Evolutionary conservation across 164 flowering plant species (phyloP).

Genomic region (Chimonanthus praecox): DNA sequence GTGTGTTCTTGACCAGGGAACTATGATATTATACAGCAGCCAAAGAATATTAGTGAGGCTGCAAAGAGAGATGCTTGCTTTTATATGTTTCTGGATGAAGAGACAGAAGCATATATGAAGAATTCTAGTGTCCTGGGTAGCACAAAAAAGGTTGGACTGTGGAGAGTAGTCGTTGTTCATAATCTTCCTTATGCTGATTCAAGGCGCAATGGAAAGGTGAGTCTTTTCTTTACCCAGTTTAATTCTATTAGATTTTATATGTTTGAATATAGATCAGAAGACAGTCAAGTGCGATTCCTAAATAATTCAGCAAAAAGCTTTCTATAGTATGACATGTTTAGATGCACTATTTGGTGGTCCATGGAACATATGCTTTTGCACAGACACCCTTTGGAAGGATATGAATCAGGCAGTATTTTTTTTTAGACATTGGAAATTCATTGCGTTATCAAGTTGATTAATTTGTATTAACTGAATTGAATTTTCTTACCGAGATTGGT

Average conservation of each 20-base stretch:
- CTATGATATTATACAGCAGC: slow-evolving; percentile 84
- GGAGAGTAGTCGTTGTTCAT: slow-evolving; percentile 81
- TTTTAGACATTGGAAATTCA: no score
- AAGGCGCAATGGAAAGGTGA: slow-evolving; percentile 92
- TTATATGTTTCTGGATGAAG: slow-evolving; percentile 91
- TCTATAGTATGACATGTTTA: neutral
- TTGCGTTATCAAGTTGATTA: neutral
- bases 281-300: neutral
- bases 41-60: slow-evolving; percentile 59
- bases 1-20: slow-evolving; percentile 44
- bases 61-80: slow-evolving; percentile 59
- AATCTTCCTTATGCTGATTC: slow-evolving; percentile 82
- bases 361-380: neutral
- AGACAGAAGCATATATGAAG: slow-evolving; percentile 72
- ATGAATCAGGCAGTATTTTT: no score
- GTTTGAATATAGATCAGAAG: neutral
- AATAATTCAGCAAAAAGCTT: neutral
- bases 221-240: slow-evolving; percentile 9
- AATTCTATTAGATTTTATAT: neutral
- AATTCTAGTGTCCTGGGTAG: slow-evolving; percentile 49
- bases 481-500: neutral
- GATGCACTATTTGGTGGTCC: neutral
- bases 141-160: slow-evolving; percentile 60
- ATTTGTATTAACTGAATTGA: neutral
- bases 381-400: no score